These are phyloP conservation scores for Cladosporium oxysporum DNA, from an alignment of 2,329 filamentous ascomycete genomes.

Conservation along the genomic window DNA sequence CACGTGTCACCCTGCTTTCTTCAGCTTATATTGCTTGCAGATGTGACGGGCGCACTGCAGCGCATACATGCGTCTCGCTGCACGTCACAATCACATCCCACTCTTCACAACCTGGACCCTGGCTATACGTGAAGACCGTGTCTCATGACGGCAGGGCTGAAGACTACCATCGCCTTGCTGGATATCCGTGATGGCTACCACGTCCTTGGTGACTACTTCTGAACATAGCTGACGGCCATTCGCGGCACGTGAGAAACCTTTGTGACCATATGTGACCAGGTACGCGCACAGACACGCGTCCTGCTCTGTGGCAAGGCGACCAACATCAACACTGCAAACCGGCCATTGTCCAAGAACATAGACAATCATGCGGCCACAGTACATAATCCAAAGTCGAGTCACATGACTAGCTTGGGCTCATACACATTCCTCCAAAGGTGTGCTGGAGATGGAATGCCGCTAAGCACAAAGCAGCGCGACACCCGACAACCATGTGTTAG, in stretches of 20 bases:
- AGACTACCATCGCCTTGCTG: neutral
- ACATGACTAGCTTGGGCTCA: neutral
- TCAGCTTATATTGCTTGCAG: conserved; percentile 2
- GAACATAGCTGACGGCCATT: neutral
- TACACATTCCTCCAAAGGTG: neutral
- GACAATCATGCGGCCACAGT: neutral
- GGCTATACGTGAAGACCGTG: neutral
- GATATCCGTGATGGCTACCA: neutral
- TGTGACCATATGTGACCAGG: no score
- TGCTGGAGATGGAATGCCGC: conserved; percentile 17
- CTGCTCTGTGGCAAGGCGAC: neutral
- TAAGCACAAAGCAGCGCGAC: conserved; percentile 9
- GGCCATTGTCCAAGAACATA: neutral
- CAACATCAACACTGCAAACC: neutral
- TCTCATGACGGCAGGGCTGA: neutral
- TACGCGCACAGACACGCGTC: neutral
- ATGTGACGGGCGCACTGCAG: neutral
- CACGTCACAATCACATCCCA: conserved; percentile 4
- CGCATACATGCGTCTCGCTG: conserved; percentile 1
- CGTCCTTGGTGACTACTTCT: neutral
- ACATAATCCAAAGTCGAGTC: neutral
- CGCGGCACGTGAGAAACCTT: neutral
- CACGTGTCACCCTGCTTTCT: neutral
- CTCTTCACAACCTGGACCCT: conserved; percentile 9
- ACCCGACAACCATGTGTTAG: conserved; percentile 11